Conservation (phyloP, 2,329 filamentous ascomycete genomes). For the Arachnopeziza araneosa region DNA sequence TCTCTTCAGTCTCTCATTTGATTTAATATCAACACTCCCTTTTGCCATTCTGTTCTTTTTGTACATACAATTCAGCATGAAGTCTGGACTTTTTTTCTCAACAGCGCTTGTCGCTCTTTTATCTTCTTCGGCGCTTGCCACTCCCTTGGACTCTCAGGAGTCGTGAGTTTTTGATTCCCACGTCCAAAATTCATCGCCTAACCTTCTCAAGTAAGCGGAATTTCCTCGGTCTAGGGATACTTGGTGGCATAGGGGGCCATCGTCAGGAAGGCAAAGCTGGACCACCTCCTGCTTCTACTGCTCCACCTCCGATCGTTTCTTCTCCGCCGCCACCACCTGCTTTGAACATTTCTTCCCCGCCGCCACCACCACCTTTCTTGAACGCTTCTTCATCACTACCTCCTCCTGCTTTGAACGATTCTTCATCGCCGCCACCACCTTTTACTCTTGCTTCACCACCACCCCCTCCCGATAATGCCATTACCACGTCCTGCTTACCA, state of each 20-base stretch:
- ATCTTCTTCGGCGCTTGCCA: conserved; percentile 17
- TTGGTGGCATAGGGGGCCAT: background rate
- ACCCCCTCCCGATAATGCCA: background rate
- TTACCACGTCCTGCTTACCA: background rate
- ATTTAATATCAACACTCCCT: conserved; percentile 20
- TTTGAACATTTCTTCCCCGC: no score
- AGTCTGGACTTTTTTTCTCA: conserved; percentile 15
- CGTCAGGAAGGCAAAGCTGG: background rate
- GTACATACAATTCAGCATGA: conserved; percentile 18
- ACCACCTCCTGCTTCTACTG: background rate
- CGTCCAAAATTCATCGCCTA: background rate
- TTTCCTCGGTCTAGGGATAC: background rate
- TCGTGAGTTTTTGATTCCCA: background rate
- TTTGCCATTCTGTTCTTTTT: background rate
- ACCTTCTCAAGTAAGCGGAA: background rate
- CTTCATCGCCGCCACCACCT: background rate
- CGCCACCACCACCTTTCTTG: background rate
- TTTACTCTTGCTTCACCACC: background rate
- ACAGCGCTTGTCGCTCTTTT: conserved; percentile 23
- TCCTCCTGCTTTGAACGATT: background rate
- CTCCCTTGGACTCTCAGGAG: background rate
- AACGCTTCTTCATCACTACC: background rate
- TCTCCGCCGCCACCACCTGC: background rate
- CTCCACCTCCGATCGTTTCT: background rate
- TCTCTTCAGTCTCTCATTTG: conserved; percentile 10